Evolutionary conservation across 345 rosid species (phyloP).

Genomic region (Citrus maxima): DNA sequence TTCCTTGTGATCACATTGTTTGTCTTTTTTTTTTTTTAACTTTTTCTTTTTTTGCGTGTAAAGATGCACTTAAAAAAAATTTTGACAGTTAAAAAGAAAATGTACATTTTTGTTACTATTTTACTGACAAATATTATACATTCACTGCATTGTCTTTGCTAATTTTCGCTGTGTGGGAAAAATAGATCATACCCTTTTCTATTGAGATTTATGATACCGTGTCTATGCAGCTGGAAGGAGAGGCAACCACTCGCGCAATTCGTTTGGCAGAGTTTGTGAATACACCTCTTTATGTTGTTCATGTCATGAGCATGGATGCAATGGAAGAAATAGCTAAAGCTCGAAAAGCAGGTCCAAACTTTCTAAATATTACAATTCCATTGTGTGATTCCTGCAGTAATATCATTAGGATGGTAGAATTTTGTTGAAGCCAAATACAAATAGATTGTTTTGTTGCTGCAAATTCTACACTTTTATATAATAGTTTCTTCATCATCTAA

Average conservation of each 20-base stretch:
- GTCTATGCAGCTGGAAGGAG: constrained; percentile 78
- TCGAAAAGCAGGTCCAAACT: constrained; percentile 70
- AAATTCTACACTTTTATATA: not conserved
- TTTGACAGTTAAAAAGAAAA: not conserved
- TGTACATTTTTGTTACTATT: not conserved
- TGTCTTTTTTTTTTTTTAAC: too few relatives aligned
- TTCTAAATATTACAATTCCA: not conserved
- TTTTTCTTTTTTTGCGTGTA: not conserved
- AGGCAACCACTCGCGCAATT: constrained; percentile 95
- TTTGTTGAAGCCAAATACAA: not conserved
- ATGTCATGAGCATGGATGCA: constrained; percentile 98
- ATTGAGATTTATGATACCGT: not conserved
- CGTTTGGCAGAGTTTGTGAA: constrained; percentile 85
- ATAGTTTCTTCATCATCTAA: not conserved
- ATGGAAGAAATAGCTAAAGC: constrained; percentile 98
- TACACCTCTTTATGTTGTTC: constrained; percentile 94
- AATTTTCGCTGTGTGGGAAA: not conserved
- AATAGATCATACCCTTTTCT: not conserved
- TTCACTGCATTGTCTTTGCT: not conserved
- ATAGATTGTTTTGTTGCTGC: not conserved
- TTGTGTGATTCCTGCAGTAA: not conserved
- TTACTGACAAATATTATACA: not conserved
- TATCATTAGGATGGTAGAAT: not conserved
- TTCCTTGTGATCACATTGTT: not conserved
- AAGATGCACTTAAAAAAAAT: not conserved